Evolutionary conservation across 1,284 basidiomycete genomes (phyloP).

Genomic region (Xerocomus alliaceus): DNA sequence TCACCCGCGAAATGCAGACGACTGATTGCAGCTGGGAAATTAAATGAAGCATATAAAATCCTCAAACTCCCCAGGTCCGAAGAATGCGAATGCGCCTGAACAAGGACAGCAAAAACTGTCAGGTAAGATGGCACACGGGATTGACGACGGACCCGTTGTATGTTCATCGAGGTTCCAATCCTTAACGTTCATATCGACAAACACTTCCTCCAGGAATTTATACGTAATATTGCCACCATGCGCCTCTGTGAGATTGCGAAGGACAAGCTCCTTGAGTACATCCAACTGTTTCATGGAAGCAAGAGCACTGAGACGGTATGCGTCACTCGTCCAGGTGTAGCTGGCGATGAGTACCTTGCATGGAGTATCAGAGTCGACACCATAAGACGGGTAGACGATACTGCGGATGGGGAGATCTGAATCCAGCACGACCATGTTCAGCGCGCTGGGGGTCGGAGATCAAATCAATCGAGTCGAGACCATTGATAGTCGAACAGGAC

Average conservation of each 20-base stretch:
- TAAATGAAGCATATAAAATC: conserved; percentile 19
- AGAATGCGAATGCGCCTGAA: conserved; percentile 20
- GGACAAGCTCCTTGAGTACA: conserved; percentile 16
- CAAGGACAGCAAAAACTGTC: not conserved
- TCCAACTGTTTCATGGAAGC: not conserved
- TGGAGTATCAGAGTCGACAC: conserved; percentile 31
- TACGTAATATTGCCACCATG: conserved; percentile 11
- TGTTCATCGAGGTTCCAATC: conserved; percentile 17
- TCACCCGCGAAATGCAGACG: conserved; percentile 29
- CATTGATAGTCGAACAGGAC: too few relatives aligned
- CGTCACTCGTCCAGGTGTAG: conserved; percentile 3
- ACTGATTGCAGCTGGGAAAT: conserved; percentile 13
- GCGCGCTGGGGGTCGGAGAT: not conserved
- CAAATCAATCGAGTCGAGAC: not conserved
- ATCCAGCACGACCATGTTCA: not conserved
- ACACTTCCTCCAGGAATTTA: conserved; percentile 2
- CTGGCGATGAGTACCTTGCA: conserved; percentile 3
- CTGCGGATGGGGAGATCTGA: conserved; percentile 46
- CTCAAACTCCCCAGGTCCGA: conserved; percentile 19
- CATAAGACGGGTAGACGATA: conserved; percentile 49
- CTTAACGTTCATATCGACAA: conserved; percentile 15
- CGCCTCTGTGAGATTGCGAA: conserved; percentile 21
- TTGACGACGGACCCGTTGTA: conserved; percentile 13
- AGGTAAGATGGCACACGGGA: not conserved
- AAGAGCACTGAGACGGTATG: not conserved